phyloP scores from a whole-genome alignment of 2,329 filamentous ascomycete species.

The Aspergillus novoparasiticus region DNA sequence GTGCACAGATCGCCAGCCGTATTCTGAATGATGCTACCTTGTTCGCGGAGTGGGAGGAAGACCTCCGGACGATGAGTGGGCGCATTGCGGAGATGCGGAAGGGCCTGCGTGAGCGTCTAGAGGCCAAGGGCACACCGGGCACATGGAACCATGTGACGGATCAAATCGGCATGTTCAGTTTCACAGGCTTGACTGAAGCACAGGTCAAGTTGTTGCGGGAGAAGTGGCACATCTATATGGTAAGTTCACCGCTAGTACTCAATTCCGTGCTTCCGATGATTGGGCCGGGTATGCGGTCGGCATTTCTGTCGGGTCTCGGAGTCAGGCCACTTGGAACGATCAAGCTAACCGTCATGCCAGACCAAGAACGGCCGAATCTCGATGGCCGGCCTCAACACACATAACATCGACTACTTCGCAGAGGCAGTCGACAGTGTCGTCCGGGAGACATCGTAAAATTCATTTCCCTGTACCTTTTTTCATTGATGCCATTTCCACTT shows the following conservation, averaged over 20 bases:
- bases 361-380: slow-evolving; percentile 98
- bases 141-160: slow-evolving; percentile 97
- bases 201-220: slow-evolving; percentile 52
- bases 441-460: slow-evolving; percentile 36
- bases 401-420: slow-evolving; percentile 92
- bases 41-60: slow-evolving; percentile 89
- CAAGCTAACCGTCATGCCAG: slow-evolving; percentile 25
- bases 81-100: slow-evolving; percentile 92
- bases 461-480: not conserved
- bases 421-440: slow-evolving; percentile 87
- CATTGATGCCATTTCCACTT: not conserved
- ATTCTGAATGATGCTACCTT: slow-evolving; percentile 81
- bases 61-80: slow-evolving; percentile 90
- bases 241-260: slow-evolving; percentile 15
- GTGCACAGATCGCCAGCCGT: slow-evolving; percentile 81
- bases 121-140: slow-evolving; percentile 82
- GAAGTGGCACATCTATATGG: slow-evolving; percentile 56
- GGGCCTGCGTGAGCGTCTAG: slow-evolving; percentile 75
- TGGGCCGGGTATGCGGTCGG: not conserved
- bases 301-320: not conserved
- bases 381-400: slow-evolving; percentile 94
- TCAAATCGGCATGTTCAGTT: slow-evolving; percentile 99
- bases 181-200: slow-evolving; percentile 57
- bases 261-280: not conserved
- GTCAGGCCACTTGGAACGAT: not conserved